Evolutionary conservation across 257 asterid species (phyloP).

Genomic region (Schizonepeta tenuifolia): DNA sequence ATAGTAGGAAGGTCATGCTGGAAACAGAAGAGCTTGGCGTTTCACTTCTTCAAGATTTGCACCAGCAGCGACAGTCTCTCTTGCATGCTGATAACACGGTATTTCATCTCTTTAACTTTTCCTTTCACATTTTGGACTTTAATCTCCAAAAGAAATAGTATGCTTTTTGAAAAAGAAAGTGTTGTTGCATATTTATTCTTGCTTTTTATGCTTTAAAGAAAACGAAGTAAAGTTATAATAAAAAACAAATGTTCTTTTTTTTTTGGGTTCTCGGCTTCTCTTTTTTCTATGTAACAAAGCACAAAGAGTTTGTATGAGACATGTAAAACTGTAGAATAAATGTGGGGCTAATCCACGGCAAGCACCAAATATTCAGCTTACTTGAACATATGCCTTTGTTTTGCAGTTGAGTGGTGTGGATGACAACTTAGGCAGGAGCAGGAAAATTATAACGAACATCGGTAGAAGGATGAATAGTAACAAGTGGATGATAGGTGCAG

Average conservation of each 20-base stretch:
- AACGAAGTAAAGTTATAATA: no score
- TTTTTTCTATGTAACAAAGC: background rate
- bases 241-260: background rate
- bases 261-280: background rate
- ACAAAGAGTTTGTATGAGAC: background rate
- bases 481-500: slow-evolving; percentile 66
- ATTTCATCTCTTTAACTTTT: slow-evolving; percentile 16
- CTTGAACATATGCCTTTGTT: slow-evolving; percentile 9
- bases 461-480: slow-evolving; percentile 73
- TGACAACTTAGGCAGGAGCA: slow-evolving; percentile 70
- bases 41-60: slow-evolving; percentile 83
- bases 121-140: slow-evolving; percentile 3
- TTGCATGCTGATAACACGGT: slow-evolving; percentile 71
- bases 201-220: no score
- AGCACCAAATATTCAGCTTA: background rate
- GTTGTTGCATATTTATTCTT: no score
- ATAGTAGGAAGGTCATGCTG: slow-evolving; percentile 78
- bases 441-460: slow-evolving; percentile 56
- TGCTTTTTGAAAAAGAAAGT: no score
- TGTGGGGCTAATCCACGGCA: background rate
- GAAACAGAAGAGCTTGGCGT: slow-evolving; percentile 96
- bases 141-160: background rate
- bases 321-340: background rate
- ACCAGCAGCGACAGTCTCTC: slow-evolving; percentile 82
- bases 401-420: slow-evolving; percentile 72